Conservation (phyloP, 2,329 filamentous ascomycete species). For the Cordyceps cicadae region DNA sequence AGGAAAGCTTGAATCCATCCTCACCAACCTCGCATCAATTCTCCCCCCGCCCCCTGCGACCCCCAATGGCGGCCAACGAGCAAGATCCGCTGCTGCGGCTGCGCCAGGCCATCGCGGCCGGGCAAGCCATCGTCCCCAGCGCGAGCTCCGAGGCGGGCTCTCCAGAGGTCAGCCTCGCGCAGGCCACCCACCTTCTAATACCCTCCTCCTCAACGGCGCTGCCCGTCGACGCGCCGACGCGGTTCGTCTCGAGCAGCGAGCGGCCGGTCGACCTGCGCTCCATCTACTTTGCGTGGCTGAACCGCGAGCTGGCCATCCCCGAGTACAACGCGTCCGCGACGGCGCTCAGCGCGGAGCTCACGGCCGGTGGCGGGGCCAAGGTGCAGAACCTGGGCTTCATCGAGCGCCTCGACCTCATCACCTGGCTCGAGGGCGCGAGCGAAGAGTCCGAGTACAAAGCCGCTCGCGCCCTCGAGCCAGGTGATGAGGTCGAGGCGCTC, state of each 20-base stretch:
- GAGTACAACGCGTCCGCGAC: constrained; percentile 84
- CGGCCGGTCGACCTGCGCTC: constrained; percentile 77
- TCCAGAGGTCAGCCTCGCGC: constrained; percentile 56
- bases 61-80: too few relatives aligned
- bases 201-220: constrained; percentile 46
- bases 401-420: constrained; percentile 82
- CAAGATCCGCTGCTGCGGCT: too few relatives aligned
- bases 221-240: constrained; percentile 65
- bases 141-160: constrained; percentile 58
- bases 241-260: constrained; percentile 72
- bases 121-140: constrained; percentile 63
- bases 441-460: constrained; percentile 91
- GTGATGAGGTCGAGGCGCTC: constrained; percentile 86
- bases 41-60: too few relatives aligned
- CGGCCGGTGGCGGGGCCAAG: constrained; percentile 51
- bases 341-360: constrained; percentile 70
- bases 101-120: too few relatives aligned
- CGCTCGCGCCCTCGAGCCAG: constrained; percentile 83
- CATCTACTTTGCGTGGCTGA: constrained; percentile 93
- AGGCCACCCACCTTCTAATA: constrained; percentile 75
- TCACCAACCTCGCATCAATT: not conserved
- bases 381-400: constrained; percentile 88
- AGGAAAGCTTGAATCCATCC: not conserved
- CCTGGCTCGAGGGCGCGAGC: constrained; percentile 84
- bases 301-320: constrained; percentile 80